phyloP scores from a whole-genome alignment of 305 asterid species.

The Fraxinus dipetala region DNA sequence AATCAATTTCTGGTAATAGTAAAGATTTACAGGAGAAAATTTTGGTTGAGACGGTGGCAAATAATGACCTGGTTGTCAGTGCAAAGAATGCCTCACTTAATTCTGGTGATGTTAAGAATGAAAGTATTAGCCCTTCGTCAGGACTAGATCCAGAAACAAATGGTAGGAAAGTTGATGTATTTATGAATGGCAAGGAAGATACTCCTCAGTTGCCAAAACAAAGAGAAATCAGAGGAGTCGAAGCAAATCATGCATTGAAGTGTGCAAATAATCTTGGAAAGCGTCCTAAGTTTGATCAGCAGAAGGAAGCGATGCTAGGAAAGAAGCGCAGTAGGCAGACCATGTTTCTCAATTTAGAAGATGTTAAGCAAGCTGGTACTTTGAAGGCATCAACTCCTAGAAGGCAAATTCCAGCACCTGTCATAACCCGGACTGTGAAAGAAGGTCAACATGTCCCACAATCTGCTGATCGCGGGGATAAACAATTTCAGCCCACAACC shows the following conservation, averaged over 20 bases:
- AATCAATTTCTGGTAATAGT: slow-evolving; percentile 37
- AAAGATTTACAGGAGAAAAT: slow-evolving; percentile 46
- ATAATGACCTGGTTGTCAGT: slow-evolving; percentile 29
- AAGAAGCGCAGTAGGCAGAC: slow-evolving; percentile 95
- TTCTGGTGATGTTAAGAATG: slow-evolving; percentile 47
- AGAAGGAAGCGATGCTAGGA: slow-evolving; percentile 93
- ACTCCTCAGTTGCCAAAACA: slow-evolving; percentile 52
- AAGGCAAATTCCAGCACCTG: slow-evolving; percentile 87
- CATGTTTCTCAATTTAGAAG: slow-evolving; percentile 89
- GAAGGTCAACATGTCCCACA: slow-evolving; percentile 50
- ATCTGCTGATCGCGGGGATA: slow-evolving; percentile 63
- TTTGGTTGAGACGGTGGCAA: slow-evolving; percentile 34
- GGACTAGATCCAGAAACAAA: slow-evolving; percentile 53
- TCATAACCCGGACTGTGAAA: slow-evolving; percentile 64
- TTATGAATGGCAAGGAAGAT: slow-evolving; percentile 63
- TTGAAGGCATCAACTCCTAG: slow-evolving; percentile 76
- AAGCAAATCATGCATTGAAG: slow-evolving; percentile 76
- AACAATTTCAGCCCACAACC: slow-evolving; percentile 52
- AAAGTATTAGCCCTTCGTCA: slow-evolving; percentile 32
- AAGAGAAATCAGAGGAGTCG: slow-evolving; percentile 73
- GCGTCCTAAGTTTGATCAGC: slow-evolving; percentile 83
- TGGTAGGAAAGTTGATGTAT: slow-evolving; percentile 49
- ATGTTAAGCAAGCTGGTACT: slow-evolving; percentile 81
- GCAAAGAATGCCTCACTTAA: slow-evolving; percentile 35
- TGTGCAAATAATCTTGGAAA: slow-evolving; percentile 67